Evolutionary conservation across 495 filamentous ascomycete species (phyloP), one percentile per base, ranked within the genome.

Genomic region (Penicillium paxilli): DNA sequence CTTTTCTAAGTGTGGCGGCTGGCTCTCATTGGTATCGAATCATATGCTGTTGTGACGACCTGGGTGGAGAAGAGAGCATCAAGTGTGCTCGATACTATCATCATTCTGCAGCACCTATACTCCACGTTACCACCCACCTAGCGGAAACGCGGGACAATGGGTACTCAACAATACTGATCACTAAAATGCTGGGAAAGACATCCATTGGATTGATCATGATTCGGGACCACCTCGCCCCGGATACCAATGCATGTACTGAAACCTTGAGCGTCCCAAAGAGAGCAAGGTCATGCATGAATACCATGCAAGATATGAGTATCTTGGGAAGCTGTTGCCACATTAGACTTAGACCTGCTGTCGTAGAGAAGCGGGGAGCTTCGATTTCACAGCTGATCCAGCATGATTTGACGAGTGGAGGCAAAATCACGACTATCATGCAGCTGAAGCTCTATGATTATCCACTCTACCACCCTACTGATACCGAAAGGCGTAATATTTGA

Each of bases 201-300:
- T 5, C 40, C 10, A 55, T 63, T 63, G 53, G 54, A 25, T 21
- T 7, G 23, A 33, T 28, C 12, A 45, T 33, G 42, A 44, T 26
- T 23, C 37, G 41, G 47, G 44, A 46, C 37, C 45, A 45, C 38
- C 48, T 37, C 32, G 30, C 28, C 44, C 25, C 32, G 41, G 25
- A 48, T 17, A 28, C 33, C 17, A 50, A 54, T 47, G 51, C 59
- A 55, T 53, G 57, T 54, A 55, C 35, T 52, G 28, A 55, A 49
- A 17, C 30, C 24, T 55, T 16, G 28, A 26, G 24, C 40, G 1
- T 3, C 33, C 24, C 42, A 46, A n/a, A 37, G 22, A 38, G 23
- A 42, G 17, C 25, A 32, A 47, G 11, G 24, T 25, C 19, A 44
- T 38, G 49, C 17, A 4, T 16, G 32, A 24, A n/a, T n/a, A n/a